phyloP scores from a whole-genome alignment of 768 basidiomycete species.

The Tephrocybe rancida region DNA sequence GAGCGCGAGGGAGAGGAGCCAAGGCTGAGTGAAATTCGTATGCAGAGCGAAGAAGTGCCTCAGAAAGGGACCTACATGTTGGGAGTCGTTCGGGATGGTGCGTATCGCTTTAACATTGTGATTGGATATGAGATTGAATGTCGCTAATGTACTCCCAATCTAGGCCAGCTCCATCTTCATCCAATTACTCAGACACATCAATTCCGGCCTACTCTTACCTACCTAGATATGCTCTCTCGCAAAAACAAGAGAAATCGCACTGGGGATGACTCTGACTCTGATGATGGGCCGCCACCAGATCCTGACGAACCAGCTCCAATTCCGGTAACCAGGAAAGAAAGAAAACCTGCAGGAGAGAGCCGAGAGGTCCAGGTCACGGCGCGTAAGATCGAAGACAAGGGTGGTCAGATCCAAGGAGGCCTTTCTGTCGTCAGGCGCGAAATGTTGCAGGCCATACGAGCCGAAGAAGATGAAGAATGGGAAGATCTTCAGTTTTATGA shows the following conservation, averaged over 20 bases:
- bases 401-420: constrained; percentile 56
- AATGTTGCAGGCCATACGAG: constrained; percentile 71
- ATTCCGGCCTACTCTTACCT: constrained; percentile 79
- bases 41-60: constrained; percentile 72
- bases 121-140: too few species aligned
- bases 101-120: constrained; percentile 21
- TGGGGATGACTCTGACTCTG: constrained; percentile 70
- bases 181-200: constrained; percentile 81
- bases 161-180: constrained; percentile 76
- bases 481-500: constrained; percentile 67
- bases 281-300: constrained; percentile 79
- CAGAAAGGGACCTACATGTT: constrained; percentile 72
- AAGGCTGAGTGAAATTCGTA: constrained; percentile 67
- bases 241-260: constrained; percentile 55
- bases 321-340: constrained; percentile 57
- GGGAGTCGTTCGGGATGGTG: constrained; percentile 77
- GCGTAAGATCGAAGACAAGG: constrained; percentile 68
- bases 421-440: constrained; percentile 74
- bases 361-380: constrained; percentile 81
- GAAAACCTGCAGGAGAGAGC: constrained; percentile 56
- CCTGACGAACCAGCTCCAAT: constrained; percentile 68
- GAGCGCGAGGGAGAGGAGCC: constrained; percentile 54
- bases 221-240: constrained; percentile 72
- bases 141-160: not conserved
- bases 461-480: constrained; percentile 83